These are phyloP conservation scores for Cadophora luteo-olivacea DNA, from an alignment of 2,329 filamentous ascomycete species.

Conservation along the genomic window DNA sequence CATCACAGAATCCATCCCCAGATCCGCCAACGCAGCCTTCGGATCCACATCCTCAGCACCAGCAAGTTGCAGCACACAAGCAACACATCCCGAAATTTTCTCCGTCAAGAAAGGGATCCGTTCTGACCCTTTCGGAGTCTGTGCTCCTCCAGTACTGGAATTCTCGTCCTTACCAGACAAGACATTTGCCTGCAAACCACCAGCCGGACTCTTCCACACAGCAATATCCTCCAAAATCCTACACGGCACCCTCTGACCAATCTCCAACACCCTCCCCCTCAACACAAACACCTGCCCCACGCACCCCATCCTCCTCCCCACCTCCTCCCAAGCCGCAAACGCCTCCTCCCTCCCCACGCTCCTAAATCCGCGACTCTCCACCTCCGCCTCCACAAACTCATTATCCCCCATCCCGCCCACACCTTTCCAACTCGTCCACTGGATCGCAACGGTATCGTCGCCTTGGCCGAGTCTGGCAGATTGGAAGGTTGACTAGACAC, in stretches of 20 bases:
- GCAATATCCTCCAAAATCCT: conserved; percentile 16
- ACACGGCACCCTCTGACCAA: not conserved
- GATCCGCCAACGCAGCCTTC: conserved; percentile 40
- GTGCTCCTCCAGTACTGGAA: not conserved
- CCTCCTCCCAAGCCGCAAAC: conserved; percentile 51
- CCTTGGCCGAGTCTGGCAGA: conserved; percentile 35
- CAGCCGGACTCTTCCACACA: not conserved
- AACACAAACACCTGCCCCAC: conserved; percentile 50
- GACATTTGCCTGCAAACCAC: not conserved
- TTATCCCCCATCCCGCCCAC: conserved; percentile 48
- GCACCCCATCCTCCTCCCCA: conserved; percentile 46
- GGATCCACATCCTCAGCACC: conserved; percentile 21
- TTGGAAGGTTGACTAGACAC: conserved; percentile 3
- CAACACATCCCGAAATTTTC: conserved; percentile 46
- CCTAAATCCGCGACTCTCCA: conserved; percentile 51
- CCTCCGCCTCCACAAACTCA: conserved; percentile 50
- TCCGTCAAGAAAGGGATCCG: conserved; percentile 43
- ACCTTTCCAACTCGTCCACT: conserved; percentile 52
- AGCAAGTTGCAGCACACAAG: conserved; percentile 2
- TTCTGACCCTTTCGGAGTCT: conserved; percentile 29
- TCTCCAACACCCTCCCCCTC: not conserved
- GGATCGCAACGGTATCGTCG: conserved; percentile 50
- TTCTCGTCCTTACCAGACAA: not conserved
- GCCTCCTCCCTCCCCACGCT: conserved; percentile 50
- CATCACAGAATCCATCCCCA: conserved; percentile 44